phyloP scores from a whole-genome alignment of 345 rosid genomes.

The Gossypium mustelinum region DNA sequence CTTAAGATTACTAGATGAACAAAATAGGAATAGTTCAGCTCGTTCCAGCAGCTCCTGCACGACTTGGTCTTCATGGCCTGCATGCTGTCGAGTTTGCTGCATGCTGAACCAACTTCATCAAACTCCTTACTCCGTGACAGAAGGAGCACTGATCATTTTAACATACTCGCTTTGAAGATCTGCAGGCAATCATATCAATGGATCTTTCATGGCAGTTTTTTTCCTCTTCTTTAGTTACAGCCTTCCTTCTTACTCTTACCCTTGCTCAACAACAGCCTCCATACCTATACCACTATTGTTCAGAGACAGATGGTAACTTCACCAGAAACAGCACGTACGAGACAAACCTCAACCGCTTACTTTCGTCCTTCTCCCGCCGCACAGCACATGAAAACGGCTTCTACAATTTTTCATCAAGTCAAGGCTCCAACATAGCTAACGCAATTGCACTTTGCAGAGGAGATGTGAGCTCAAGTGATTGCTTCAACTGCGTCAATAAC shows the following conservation, averaged over 20 bases:
- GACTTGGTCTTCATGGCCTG: too few species aligned
- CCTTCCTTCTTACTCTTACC: neutral
- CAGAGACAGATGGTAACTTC: neutral
- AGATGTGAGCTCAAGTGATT: neutral
- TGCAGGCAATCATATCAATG: neutral
- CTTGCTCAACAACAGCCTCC: neutral
- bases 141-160: neutral
- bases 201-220: constrained; percentile 8
- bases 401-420: constrained; percentile 24
- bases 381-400: constrained; percentile 20
- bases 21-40: too few species aligned
- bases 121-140: too few species aligned
- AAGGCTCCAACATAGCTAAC: constrained; percentile 3
- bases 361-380: constrained; percentile 23
- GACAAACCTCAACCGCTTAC: constrained; percentile 19
- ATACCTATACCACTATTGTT: neutral
- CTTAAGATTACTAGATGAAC: too few species aligned
- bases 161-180: neutral
- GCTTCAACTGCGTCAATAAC: neutral
- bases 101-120: too few species aligned
- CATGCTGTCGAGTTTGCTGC: too few species aligned
- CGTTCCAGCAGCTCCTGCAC: too few species aligned
- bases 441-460: neutral
- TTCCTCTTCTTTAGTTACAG: neutral
- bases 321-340: constrained; percentile 11